A percentile compares a stretch with the other conserved stretches of the same genome.
These are phyloP conservation scores for Pythium apleroticum DNA, from an alignment of 352 stramenopile species.

Conservation along the genomic window DNA sequence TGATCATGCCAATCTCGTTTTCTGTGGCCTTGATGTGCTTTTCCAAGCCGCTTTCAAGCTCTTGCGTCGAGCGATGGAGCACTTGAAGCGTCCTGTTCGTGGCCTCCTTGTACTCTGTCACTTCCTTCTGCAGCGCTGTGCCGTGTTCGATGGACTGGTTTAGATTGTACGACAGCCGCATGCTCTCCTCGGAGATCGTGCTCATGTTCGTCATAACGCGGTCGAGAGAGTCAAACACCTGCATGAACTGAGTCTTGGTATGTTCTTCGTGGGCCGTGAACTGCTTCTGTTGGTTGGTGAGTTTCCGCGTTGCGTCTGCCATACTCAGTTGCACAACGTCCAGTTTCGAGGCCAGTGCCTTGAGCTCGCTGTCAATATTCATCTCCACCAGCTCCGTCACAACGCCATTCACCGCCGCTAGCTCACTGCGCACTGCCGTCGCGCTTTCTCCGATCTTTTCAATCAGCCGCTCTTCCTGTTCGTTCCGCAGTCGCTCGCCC, in stretches of 20 bases:
- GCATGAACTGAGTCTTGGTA: conserved; percentile 56
- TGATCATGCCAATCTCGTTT: conserved; percentile 61
- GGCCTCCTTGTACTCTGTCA: conserved; percentile 44
- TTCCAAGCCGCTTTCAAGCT: conserved; percentile 46
- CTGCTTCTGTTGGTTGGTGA: conserved; percentile 61
- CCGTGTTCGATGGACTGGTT: conserved; percentile 53
- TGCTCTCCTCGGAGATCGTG: conserved; percentile 69
- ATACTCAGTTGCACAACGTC: conserved; percentile 57
- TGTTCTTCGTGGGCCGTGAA: conserved; percentile 49
- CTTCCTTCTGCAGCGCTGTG: conserved; percentile 44
- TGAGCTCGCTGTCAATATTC: conserved; percentile 64
- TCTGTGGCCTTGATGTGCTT: conserved; percentile 52
- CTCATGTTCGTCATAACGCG: conserved; percentile 64
- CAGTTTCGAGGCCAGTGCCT: conserved; percentile 44
- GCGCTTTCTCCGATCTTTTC: conserved; percentile 63
- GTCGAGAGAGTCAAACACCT: conserved; percentile 68
- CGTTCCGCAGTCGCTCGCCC: conserved; percentile 44
- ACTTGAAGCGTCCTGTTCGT: conserved; percentile 39
- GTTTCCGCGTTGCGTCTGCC: conserved; percentile 57
- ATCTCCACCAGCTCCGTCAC: conserved; percentile 57
- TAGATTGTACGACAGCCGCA: conserved; percentile 65
- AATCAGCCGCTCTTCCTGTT: conserved; percentile 50
- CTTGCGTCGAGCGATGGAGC: conserved; percentile 43
- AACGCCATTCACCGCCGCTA: conserved; percentile 46
- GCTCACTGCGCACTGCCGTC: conserved; percentile 43